A percentile compares a stretch with the other conserved stretches of the same genome.
These are phyloP conservation scores for Debaryomyces prosopidis DNA, from an alignment of 805 yeast species.

Conservation along the genomic window DNA sequence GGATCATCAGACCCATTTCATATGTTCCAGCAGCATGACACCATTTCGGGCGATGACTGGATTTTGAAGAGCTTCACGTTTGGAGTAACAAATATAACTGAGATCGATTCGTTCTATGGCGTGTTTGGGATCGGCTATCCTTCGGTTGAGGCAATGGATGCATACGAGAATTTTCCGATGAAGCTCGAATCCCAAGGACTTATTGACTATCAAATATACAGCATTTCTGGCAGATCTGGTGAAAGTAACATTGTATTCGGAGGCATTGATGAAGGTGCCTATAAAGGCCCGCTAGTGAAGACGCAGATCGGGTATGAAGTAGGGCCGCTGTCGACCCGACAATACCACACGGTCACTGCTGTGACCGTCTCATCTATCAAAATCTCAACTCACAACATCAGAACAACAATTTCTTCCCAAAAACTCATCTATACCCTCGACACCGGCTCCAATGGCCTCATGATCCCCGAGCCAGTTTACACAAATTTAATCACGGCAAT, in stretches of 20 bases:
- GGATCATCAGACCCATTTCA: constrained; percentile 5
- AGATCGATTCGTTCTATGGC: constrained; percentile 10
- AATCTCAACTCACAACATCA: constrained; percentile 2
- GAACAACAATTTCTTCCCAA: constrained; percentile 10
- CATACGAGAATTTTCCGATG: constrained; percentile 15
- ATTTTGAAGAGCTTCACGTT: neutral
- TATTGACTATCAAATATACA: constrained; percentile 8
- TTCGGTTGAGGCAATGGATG: constrained; percentile 8
- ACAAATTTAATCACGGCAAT: constrained; percentile 12
- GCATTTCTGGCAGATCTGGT: constrained; percentile 10
- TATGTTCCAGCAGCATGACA: constrained; percentile 1
- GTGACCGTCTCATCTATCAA: constrained; percentile 13
- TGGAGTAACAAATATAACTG: constrained; percentile 1
- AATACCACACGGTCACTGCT: constrained; percentile 9
- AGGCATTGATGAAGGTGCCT: constrained; percentile 31
- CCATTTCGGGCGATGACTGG: constrained; percentile 4
- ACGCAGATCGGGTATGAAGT: constrained; percentile 13
- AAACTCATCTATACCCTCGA: constrained; percentile 16
- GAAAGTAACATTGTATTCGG: constrained; percentile 27
- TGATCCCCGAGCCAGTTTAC: constrained; percentile 11
- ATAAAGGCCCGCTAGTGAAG: constrained; percentile 19
- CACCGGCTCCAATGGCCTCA: constrained; percentile 16
- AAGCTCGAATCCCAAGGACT: constrained; percentile 11
- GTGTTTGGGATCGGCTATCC: constrained; percentile 19
- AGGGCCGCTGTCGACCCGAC: constrained; percentile 8